Evolutionary conservation across 1,284 basidiomycete genomes (phyloP), one percentile per base, ranked within the genome.

Genomic region (Athelia psychrophila): DNA sequence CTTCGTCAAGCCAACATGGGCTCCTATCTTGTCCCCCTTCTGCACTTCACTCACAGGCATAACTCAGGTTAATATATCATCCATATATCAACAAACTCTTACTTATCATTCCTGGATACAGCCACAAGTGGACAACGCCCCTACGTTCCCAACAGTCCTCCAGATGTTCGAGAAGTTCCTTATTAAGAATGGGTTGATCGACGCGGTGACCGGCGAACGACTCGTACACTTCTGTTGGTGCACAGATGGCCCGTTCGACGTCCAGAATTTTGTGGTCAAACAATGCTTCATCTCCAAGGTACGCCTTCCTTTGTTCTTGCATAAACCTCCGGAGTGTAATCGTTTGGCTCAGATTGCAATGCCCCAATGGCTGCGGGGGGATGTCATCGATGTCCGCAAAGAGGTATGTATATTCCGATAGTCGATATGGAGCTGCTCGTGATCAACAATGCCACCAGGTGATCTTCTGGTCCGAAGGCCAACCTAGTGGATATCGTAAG

Each of bases 1-100:
- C 56, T 97, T 91, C 65, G 93, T 98, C 42, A 82, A 78, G 60
- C 96, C 96, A 5, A 88, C 84, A 2, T 98, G 93, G 91, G 76
- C 81, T 46, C 94, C 95, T 0, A 74, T 69, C 46, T 77, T 99
- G 9, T 88, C 90, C 16, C 71, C 80, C 18, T 99, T 97, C 66
- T 98, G 95, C 68, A 91, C 78, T 3, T 69, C 82, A 30, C 76
- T 99, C 48, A 99, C 96, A 4, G 94, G 95, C 15, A 95, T 99
- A 52, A 88, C 85, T 15, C 95, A 98, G 78, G 93, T 94, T 55
- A 55, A 77, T 70, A 6, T n/a, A 5, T 22, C 6, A 5, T 42
- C 38, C n/a, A 42, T 6, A 6, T 22, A 42, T 42, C 38, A 42
- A 42, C 38, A 42, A 9, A 6, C n/a, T n/a, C 38, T n/a, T 9